Conservation (phyloP, 257 asterid species). For the Solanum megistacrolobum region DNA sequence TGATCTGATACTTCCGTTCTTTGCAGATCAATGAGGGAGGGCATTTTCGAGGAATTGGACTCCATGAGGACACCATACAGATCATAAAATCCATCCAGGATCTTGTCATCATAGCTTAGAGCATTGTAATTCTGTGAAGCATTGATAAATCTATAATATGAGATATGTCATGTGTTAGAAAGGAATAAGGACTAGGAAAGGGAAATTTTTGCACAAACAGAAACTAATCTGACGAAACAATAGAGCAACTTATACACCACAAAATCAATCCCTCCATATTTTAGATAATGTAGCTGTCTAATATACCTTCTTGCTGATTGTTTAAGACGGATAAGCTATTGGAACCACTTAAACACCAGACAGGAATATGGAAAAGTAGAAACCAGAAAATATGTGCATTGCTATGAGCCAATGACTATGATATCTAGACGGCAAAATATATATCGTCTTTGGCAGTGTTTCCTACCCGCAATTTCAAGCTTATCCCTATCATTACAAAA, state of each 20-base stretch:
- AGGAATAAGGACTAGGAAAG: constrained; percentile 10
- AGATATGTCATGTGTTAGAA: constrained; percentile 48
- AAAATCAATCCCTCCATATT: not conserved
- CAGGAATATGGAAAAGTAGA: not conserved
- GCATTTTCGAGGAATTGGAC: constrained; percentile 77
- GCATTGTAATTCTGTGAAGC: constrained; percentile 96
- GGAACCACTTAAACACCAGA: not conserved
- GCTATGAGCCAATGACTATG: not conserved
- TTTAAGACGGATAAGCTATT: not conserved
- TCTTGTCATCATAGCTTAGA: constrained; percentile 90
- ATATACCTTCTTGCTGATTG: not conserved
- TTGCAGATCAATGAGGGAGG: constrained; percentile 86
- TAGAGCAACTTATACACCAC: not conserved
- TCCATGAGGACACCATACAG: constrained; percentile 62
- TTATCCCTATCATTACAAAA: not conserved
- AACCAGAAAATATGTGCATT: not conserved
- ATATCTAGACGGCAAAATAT: not conserved
- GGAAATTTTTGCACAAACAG: not conserved
- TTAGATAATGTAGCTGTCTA: not conserved
- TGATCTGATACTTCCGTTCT: constrained; percentile 56
- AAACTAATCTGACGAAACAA: not conserved
- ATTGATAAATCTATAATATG: constrained; percentile 70
- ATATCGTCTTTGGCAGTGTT: not conserved
- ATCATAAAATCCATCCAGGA: constrained; percentile 92
- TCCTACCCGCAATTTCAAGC: not conserved